Conservation (phyloP, 345 rosid genomes). For the Pugionium dolabratum region DNA sequence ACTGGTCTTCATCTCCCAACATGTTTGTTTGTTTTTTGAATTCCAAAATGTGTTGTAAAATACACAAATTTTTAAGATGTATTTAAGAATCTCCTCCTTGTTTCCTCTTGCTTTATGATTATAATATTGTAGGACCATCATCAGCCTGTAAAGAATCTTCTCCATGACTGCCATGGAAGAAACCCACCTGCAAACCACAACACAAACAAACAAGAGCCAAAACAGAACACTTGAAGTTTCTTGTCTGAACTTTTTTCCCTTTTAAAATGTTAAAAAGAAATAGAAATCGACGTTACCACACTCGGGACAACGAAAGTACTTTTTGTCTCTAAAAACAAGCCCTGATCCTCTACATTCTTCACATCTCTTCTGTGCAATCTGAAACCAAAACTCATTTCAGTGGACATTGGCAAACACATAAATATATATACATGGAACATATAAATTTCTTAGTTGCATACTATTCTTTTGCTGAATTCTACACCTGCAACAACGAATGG, state of each 20-base stretch:
- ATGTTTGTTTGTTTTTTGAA: constrained; percentile 16
- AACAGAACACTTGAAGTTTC: not conserved
- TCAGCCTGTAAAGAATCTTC: constrained; percentile 82
- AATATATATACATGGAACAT: not conserved
- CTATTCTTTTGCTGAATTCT: constrained; percentile 92
- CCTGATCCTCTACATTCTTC: constrained; percentile 74
- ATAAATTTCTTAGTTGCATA: constrained; percentile 24
- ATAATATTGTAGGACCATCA: constrained; percentile 12
- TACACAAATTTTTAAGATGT: constrained; percentile 15
- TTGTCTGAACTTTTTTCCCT: not conserved
- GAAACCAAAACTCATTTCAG: constrained; percentile 33
- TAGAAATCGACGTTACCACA: constrained; percentile 46
- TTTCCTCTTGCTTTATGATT: not conserved
- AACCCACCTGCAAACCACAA: constrained; percentile 65
- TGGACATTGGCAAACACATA: not conserved
- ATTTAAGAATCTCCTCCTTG: not conserved
- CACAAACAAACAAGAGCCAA: not conserved
- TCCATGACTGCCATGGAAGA: constrained; percentile 96
- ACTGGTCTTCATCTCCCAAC: constrained; percentile 26
- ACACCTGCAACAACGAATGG: constrained; percentile 88
- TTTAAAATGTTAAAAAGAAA: not conserved
- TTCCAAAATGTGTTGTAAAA: constrained; percentile 19
- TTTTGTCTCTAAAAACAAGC: constrained; percentile 57
- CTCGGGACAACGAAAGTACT: constrained; percentile 62
- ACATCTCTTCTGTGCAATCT: constrained; percentile 83